Conservation (phyloP, 768 basidiomycete species). For the Mycena chlorophos region DNA sequence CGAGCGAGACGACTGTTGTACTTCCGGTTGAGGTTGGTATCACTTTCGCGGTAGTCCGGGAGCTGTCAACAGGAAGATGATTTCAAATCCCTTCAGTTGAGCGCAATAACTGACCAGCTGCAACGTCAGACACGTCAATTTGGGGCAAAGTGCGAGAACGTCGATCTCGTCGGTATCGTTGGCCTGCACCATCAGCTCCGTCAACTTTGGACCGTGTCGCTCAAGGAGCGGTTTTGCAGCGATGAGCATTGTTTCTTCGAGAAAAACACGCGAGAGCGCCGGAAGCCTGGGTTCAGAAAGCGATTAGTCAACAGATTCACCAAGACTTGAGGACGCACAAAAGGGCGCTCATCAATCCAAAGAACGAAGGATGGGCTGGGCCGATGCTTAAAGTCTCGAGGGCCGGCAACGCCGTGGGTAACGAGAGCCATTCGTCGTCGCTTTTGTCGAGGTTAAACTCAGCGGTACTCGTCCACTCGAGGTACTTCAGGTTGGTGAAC, state of each 20-base stretch:
- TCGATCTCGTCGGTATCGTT: background rate
- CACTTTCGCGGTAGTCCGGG: background rate
- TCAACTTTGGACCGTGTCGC: slow-evolving; percentile 6
- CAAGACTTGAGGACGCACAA: background rate
- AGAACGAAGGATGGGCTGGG: background rate
- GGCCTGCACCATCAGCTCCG: background rate
- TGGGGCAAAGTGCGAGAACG: slow-evolving; percentile 7
- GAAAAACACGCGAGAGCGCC: background rate
- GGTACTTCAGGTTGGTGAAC: background rate
- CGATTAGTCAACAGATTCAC: background rate
- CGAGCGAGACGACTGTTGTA: background rate
- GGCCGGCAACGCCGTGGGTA: background rate
- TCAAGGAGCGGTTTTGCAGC: background rate
- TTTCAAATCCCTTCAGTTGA: background rate
- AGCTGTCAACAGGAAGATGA: background rate
- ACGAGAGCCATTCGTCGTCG: background rate
- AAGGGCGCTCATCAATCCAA: background rate
- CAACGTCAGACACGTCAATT: background rate
- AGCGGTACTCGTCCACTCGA: background rate
- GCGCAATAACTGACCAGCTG: background rate
- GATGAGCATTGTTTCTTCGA: background rate
- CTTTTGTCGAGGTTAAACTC: slow-evolving; percentile 10
- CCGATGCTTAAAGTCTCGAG: background rate
- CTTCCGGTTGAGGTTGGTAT: background rate
- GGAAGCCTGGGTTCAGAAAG: background rate